These are phyloP conservation scores for Claviceps fusiformis DNA, from an alignment of 2,329 filamentous ascomycete genomes.

Conservation along the genomic window DNA sequence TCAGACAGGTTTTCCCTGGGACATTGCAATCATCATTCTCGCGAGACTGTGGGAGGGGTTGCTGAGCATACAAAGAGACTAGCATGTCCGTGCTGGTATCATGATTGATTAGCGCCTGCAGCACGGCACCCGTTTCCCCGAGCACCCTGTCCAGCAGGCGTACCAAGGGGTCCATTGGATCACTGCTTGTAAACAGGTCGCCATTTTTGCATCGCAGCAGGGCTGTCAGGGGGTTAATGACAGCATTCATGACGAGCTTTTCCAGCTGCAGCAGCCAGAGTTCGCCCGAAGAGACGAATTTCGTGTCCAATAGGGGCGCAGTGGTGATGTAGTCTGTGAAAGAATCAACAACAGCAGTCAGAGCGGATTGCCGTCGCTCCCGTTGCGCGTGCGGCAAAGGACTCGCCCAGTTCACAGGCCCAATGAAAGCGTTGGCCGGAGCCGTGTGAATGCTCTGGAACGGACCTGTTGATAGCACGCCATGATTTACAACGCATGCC, in stretches of 20 bases:
- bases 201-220: conserved; percentile 68
- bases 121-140: conserved; percentile 60
- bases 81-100: conserved; percentile 30
- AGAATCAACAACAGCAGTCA: conserved; percentile 15
- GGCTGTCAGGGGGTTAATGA: conserved; percentile 77
- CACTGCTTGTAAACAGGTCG: conserved; percentile 39
- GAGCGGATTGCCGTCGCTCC: neutral
- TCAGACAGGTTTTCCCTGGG: neutral
- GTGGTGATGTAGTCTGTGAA: conserved; percentile 28
- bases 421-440: conserved; percentile 32
- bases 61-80: neutral
- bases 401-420: conserved; percentile 24
- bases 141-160: conserved; percentile 56
- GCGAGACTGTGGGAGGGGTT: neutral
- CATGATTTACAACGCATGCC: conserved; percentile 48
- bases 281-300: conserved; percentile 25
- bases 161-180: conserved; percentile 29
- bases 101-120: conserved; percentile 53
- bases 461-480: conserved; percentile 34
- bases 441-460: conserved; percentile 42
- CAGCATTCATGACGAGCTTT: conserved; percentile 67
- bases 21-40: neutral
- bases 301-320: conserved; percentile 30
- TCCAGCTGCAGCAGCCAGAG: conserved; percentile 59
- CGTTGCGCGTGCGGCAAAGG: neutral